Conservation (phyloP, 1,284 basidiomycete genomes). For the Chalciporus sp. region DNA sequence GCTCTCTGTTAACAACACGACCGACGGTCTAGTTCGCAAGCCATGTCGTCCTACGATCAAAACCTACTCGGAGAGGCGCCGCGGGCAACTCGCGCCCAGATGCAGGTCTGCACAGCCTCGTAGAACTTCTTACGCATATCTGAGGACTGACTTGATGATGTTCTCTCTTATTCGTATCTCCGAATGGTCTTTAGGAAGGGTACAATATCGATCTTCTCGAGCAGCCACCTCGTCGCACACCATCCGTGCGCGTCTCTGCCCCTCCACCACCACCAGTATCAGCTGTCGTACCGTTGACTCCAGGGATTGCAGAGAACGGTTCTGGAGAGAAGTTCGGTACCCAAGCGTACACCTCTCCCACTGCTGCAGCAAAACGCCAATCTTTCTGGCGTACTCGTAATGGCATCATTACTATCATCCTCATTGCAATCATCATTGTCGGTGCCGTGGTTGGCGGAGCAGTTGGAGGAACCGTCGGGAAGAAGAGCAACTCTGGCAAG, state of each 20-base stretch:
- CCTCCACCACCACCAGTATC: background rate
- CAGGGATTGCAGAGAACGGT: constrained; percentile 2
- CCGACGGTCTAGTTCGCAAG: background rate
- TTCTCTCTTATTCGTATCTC: background rate
- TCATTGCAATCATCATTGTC: constrained; percentile 45
- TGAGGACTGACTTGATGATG: background rate
- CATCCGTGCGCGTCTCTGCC: constrained; percentile 17
- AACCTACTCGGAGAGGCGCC: constrained; percentile 46
- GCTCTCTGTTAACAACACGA: background rate
- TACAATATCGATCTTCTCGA: constrained; percentile 54
- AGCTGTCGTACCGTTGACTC: constrained; percentile 1
- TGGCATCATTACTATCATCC: constrained; percentile 40
- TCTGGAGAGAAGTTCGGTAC: constrained; percentile 26
- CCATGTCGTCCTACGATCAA: constrained; percentile 46
- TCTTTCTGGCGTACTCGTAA: constrained; percentile 37
- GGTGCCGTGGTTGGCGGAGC: constrained; percentile 62
- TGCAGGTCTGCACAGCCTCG: constrained; percentile 41
- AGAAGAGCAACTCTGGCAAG: constrained; percentile 21
- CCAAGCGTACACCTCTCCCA: background rate
- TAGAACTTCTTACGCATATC: no score
- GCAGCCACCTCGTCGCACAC: constrained; percentile 20
- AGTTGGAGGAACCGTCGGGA: constrained; percentile 52
- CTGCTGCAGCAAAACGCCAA: background rate
- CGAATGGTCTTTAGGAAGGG: constrained; percentile 43
- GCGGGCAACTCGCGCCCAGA: constrained; percentile 45